Evolutionary conservation across 495 filamentous ascomycete species (phyloP), one percentile per base, ranked within the genome.

Genomic region (Lichina pygmaea): DNA sequence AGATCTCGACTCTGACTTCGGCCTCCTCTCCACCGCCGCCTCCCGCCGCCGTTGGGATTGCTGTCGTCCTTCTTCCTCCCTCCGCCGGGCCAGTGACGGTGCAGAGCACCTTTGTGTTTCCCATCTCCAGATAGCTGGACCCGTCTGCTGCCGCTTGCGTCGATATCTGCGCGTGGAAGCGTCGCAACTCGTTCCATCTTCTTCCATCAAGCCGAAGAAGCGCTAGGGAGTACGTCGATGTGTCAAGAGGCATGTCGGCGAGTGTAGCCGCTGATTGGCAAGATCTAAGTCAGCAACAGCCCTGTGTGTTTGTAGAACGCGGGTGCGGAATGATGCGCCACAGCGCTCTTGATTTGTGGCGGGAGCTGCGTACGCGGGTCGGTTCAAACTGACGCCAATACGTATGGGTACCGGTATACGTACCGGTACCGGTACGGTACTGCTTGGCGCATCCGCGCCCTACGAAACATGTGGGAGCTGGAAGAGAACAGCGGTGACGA

Each of bases 171-270:
- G 79, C 86, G 61, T 78, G 72, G 41, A 95, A 66, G 33, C 81
- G 77, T 31, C 89, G 83, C 39, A 95, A 75, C 60, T 99, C 89
- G 62, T 99, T 99, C 91, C 91, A 99, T 42, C 89, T 74, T 8
- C 89, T 81, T 48, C 89, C 86, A 59, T 93, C 86, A 52, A 91
- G 79, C 56, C 85, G 84, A 49, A 94, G 75, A 52, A 77, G 73
- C 44, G 83, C 79, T 48, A 92, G 73, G 52, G 71, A 67, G 65
- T 93, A 94, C 46, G 78, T 78, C 10, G 79, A 83, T 17, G 81
- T 85, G 60, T 92, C 84, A 58, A 94, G 82, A 50, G 83, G 81
- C 84, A 92, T 93, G 46, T 52, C n/a, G 24, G 4, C 24, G 24
- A 24, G 24, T 24, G 24, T 24, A 24, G 24, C 24, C 24, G 24